phyloP scores from a whole-genome alignment of 139 green algal species.

The Haematococcus sp. region DNA sequence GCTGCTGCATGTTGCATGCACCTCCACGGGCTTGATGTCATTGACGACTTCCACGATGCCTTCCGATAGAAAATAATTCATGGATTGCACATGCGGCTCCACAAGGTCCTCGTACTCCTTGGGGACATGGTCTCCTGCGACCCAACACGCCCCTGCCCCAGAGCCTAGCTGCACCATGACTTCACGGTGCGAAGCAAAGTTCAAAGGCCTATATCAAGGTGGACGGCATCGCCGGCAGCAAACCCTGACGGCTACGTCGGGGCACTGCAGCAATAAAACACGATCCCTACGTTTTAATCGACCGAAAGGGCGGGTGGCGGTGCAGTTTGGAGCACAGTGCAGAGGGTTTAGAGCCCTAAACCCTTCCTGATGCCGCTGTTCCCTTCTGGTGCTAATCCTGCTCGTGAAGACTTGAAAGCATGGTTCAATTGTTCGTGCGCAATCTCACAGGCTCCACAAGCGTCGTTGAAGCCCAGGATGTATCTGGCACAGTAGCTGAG shows the following conservation, averaged over 20 bases:
- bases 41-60: slow-evolving; percentile 72
- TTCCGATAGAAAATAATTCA: slow-evolving; percentile 86
- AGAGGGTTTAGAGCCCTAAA: too few relatives aligned
- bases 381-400: too few relatives aligned
- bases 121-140: slow-evolving; percentile 15
- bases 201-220: too few relatives aligned
- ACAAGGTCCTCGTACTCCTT: slow-evolving; percentile 54
- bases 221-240: too few relatives aligned
- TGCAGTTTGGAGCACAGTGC: too few relatives aligned
- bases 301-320: too few relatives aligned
- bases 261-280: not conserved
- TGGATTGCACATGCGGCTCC: slow-evolving; percentile 84
- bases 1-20: slow-evolving; percentile 24
- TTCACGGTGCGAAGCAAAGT: not conserved
- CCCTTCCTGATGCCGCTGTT: too few relatives aligned
- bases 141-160: not conserved
- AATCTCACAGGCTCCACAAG: slow-evolving; percentile 25
- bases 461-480: slow-evolving; percentile 18
- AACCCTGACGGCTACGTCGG: too few relatives aligned
- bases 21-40: slow-evolving; percentile 72
- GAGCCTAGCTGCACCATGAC: not conserved
- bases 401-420: too few relatives aligned
- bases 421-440: slow-evolving; percentile 67
- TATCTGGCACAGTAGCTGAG: slow-evolving; percentile 23
- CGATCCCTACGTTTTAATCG: not conserved